Evolutionary conservation across 1,139 yeast genomes (phyloP).

Genomic region (Yamadazyma jaroonii): DNA sequence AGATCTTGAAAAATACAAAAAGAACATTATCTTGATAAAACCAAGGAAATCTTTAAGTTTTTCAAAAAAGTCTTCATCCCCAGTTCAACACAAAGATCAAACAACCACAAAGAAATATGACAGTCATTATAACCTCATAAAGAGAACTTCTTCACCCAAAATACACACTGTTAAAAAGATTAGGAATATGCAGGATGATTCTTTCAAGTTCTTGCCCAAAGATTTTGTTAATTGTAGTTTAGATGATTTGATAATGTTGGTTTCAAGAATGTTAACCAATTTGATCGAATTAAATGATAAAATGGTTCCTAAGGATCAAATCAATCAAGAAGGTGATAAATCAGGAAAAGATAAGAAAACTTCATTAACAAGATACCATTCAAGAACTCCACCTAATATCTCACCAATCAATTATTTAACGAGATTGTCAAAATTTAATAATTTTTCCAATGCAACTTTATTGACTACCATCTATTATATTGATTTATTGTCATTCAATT

Average conservation of each 20-base stretch:
- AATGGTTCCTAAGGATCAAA: slow-evolving; percentile 30
- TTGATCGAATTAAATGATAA: slow-evolving; percentile 68
- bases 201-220: slow-evolving; percentile 30
- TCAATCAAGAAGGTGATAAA: background rate
- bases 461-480: slow-evolving; percentile 83
- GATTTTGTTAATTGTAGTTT: slow-evolving; percentile 67
- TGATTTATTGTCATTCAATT: slow-evolving; percentile 76
- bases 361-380: slow-evolving; percentile 81
- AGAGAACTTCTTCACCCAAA: slow-evolving; percentile 5
- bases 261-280: slow-evolving; percentile 77
- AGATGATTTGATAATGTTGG: slow-evolving; percentile 65
- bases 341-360: slow-evolving; percentile 13
- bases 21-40: slow-evolving; percentile 5
- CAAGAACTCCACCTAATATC: slow-evolving; percentile 87
- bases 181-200: background rate
- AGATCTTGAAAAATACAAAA: background rate
- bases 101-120: slow-evolving; percentile 4
- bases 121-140: slow-evolving; percentile 7
- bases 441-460: slow-evolving; percentile 77
- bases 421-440: slow-evolving; percentile 79
- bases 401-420: slow-evolving; percentile 74
- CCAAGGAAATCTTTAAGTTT: slow-evolving; percentile 6
- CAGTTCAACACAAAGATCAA: slow-evolving; percentile 1
- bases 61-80: background rate
- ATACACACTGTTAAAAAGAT: background rate